A percentile compares a stretch with the other conserved stretches of the same genome.
phyloP scores from a whole-genome alignment of 2,329 filamentous ascomycete genomes.

The Fusarium sp. region DNA sequence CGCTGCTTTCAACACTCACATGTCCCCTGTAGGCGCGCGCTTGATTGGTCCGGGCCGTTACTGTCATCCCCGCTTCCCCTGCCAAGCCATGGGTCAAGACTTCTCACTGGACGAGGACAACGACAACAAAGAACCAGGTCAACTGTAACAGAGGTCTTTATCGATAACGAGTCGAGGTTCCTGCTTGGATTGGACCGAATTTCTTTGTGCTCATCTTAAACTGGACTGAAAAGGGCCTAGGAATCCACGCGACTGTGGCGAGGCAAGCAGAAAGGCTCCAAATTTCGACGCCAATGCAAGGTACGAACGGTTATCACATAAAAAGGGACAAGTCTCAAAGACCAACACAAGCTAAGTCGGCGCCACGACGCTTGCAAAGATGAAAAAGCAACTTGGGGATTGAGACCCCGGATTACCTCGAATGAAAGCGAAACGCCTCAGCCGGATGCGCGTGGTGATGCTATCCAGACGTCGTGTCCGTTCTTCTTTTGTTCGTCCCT shows the following conservation, averaged over 20 bases:
- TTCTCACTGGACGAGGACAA: conserved; percentile 7
- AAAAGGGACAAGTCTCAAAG: conserved; percentile 17
- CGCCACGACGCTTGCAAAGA: conserved; percentile 35
- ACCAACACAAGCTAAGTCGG: conserved; percentile 13
- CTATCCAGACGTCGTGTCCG: conserved; percentile 14
- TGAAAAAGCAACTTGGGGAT: conserved; percentile 1
- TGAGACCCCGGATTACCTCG: not conserved
- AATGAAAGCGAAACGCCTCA: conserved; percentile 35
- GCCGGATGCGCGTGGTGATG: conserved; percentile 29
- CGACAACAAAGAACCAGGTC: conserved; percentile 18
- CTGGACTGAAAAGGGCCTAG: conserved; percentile 30
- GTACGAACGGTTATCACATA: conserved; percentile 38
- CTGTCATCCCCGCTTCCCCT: conserved; percentile 27
- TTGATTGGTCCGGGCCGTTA: conserved; percentile 39
- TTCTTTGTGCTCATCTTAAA: conserved; percentile 32
- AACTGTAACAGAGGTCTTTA: conserved; percentile 13
- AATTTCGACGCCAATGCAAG: conserved; percentile 38
- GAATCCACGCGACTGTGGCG: conserved; percentile 29
- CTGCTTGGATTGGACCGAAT: conserved; percentile 33
- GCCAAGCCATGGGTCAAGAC: conserved; percentile 39
- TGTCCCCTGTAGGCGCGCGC: conserved; percentile 31
- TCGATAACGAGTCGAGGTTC: conserved; percentile 27
- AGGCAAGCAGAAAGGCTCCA: not conserved
- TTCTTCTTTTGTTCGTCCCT: not conserved
- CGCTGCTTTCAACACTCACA: conserved; percentile 13